These are phyloP conservation scores for Botrytis medusae DNA, from an alignment of 2,329 filamentous ascomycete species.

Conservation along the genomic window DNA sequence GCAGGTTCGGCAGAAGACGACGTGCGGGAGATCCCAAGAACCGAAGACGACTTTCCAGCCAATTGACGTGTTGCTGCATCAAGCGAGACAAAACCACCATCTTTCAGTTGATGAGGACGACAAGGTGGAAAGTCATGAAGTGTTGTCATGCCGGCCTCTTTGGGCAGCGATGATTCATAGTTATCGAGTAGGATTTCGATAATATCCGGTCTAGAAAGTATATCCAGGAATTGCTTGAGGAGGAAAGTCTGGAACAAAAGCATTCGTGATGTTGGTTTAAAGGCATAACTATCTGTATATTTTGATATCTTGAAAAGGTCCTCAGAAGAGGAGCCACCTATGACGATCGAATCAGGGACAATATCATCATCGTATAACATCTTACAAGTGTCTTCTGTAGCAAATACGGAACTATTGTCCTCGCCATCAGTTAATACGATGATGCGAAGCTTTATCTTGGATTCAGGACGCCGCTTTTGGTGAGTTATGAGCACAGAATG, in stretches of 20 bases:
- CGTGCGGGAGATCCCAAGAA: neutral
- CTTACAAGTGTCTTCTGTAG: neutral
- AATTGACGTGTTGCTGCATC: neutral
- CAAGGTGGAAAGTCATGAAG: neutral
- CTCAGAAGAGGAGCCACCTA: neutral
- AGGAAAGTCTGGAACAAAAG: neutral
- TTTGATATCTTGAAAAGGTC: neutral
- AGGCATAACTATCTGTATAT: neutral
- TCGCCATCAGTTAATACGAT: neutral
- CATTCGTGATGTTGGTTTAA: neutral
- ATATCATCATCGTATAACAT: neutral
- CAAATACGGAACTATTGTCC: neutral
- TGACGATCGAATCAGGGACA: neutral
- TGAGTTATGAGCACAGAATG: neutral
- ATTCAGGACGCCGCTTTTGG: neutral
- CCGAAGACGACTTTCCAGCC: neutral
- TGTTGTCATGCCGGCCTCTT: neutral
- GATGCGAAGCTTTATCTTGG: neutral
- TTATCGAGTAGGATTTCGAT: neutral
- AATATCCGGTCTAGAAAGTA: neutral
- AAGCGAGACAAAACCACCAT: neutral
- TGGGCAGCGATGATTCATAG: neutral
- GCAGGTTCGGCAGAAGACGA: neutral
- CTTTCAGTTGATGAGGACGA: neutral
- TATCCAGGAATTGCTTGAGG: neutral